phyloP scores from a whole-genome alignment of 176 grass and related monocot species.

The Oryza nivara region DNA sequence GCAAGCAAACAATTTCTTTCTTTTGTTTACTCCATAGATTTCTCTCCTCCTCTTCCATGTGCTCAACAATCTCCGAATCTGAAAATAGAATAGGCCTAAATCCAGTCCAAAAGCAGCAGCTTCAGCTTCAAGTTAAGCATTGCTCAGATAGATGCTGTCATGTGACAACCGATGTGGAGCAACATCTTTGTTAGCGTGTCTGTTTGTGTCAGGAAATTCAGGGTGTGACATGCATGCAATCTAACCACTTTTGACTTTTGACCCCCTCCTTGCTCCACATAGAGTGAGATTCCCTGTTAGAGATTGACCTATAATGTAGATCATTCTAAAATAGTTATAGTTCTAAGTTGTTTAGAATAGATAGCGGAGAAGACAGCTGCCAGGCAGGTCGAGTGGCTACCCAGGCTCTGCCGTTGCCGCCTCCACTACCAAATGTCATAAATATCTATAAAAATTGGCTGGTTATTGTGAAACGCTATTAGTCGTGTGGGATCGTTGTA shows the following conservation, averaged over 20 bases:
- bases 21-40: background rate
- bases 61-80: constrained; percentile 47
- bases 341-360: too few relatives aligned
- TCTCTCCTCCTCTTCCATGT: constrained; percentile 23
- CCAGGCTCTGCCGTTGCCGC: too few relatives aligned
- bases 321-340: too few relatives aligned
- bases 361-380: too few relatives aligned
- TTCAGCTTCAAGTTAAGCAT: constrained; percentile 60
- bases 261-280: constrained; percentile 34
- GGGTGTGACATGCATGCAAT: constrained; percentile 33
- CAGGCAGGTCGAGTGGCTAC: too few relatives aligned
- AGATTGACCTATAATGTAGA: too few relatives aligned
- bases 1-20: constrained; percentile 26
- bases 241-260: constrained; percentile 45
- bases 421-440: too few relatives aligned
- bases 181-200: constrained; percentile 55
- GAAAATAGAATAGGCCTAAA: constrained; percentile 4
- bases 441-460: too few relatives aligned
- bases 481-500: too few relatives aligned
- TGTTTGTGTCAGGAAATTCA: constrained; percentile 47
- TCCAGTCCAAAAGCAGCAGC: constrained; percentile 46
- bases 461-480: too few relatives aligned
- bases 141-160: constrained; percentile 37
- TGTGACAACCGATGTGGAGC: constrained; percentile 39
- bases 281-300: background rate